Evolutionary conservation across 768 basidiomycete species (phyloP).

Genomic region (Dioszegia aurantiaca): DNA sequence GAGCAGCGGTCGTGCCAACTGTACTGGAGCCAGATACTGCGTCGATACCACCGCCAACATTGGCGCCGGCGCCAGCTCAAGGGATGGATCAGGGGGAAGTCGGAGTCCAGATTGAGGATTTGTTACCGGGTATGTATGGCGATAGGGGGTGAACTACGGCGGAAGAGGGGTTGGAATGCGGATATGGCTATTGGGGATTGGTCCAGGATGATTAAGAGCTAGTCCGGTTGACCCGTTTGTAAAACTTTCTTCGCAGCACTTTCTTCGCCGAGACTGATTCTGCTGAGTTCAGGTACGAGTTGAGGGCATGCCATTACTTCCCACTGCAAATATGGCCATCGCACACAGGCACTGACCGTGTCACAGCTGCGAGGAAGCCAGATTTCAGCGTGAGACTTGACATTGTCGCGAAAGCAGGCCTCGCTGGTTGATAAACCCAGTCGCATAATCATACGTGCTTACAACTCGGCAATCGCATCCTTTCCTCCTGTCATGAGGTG

Average conservation of each 20-base stretch:
- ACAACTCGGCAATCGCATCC: too few species aligned
- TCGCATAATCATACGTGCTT: not conserved
- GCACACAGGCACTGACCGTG: too few species aligned
- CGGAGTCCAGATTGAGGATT: slow-evolving; percentile 34
- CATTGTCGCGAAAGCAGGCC: too few species aligned
- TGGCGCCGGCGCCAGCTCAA: slow-evolving; percentile 20
- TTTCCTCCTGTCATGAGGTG: not conserved
- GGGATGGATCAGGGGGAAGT: slow-evolving; percentile 19
- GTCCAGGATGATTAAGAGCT: slow-evolving; percentile 14
- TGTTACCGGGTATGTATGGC: slow-evolving; percentile 41
- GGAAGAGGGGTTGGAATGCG: slow-evolving; percentile 40
- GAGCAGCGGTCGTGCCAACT: not conserved
- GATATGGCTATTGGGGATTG: slow-evolving; percentile 28
- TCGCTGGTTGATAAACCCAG: too few species aligned
- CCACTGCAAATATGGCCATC: too few species aligned
- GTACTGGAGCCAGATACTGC: slow-evolving; percentile 17
- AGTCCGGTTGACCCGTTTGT: not conserved
- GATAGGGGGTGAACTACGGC: slow-evolving; percentile 5
- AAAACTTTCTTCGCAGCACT: not conserved
- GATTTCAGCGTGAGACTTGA: too few species aligned
- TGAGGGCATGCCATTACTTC: too few species aligned
- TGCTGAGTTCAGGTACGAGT: too few species aligned
- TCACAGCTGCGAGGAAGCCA: too few species aligned
- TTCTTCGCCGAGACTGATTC: not conserved
- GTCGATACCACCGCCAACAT: slow-evolving; percentile 17